These are phyloP conservation scores for Didymella keratinophila DNA, from an alignment of 2,329 filamentous ascomycete genomes.

Conservation along the genomic window DNA sequence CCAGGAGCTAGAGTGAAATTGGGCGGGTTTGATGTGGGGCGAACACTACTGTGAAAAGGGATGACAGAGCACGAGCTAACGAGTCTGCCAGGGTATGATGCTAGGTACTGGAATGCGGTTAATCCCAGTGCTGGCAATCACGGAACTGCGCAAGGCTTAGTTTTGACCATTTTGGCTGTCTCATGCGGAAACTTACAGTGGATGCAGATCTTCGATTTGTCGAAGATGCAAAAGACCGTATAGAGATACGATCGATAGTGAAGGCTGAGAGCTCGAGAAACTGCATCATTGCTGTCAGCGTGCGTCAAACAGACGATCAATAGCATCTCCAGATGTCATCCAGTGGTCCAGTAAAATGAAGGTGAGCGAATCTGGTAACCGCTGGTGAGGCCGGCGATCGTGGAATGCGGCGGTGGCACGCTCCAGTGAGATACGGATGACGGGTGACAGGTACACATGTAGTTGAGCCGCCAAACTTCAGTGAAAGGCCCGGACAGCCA, in stretches of 20 bases:
- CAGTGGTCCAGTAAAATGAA: conserved; percentile 12
- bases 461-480: conserved; percentile 12
- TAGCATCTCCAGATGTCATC: conserved; percentile 1
- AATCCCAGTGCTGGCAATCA: conserved; percentile 50
- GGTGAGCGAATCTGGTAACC: conserved; percentile 5
- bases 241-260: conserved; percentile 28
- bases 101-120: conserved; percentile 56
- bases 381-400: not conserved
- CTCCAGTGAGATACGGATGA: conserved; percentile 9
- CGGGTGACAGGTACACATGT: conserved; percentile 8
- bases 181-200: conserved; percentile 29
- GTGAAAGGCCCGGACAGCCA: conserved; percentile 3
- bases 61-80: conserved; percentile 63
- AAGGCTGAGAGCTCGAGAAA: conserved; percentile 24
- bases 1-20: conserved; percentile 51
- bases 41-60: conserved; percentile 45
- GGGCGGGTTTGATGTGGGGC: conserved; percentile 48
- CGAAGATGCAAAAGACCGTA: conserved; percentile 28
- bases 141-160: conserved; percentile 44
- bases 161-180: conserved; percentile 12
- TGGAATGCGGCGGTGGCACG: conserved; percentile 19
- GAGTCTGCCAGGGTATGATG: conserved; percentile 57
- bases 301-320: conserved; percentile 7
- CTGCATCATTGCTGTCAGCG: conserved; percentile 25
- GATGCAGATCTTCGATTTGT: conserved; percentile 29